Base-by-base conservation (phyloP, 441 rosid genomes). In the Theobroma grandiflorum region DNA sequence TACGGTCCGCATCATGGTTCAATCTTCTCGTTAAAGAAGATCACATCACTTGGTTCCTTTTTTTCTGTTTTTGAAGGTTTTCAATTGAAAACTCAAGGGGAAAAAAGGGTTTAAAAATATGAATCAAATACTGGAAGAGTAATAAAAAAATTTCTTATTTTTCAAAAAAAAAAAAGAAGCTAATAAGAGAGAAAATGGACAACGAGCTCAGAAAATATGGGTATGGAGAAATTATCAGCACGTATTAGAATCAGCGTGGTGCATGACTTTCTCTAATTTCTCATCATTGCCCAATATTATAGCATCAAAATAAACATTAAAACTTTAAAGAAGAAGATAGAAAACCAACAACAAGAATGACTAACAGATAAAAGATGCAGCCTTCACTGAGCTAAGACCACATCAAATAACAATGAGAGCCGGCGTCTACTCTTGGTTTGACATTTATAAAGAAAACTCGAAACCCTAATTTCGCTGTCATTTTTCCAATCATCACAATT, bases 1-100 rank as follows among this genome's bases (percentile, higher is more conserved):
- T 84, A 53, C 88, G 82, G 89, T 86, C 91, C 91, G 89, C 91
- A 86, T 88, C 91, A 82, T 88, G 88, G 89, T 86, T 74, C 80
- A 80, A 79, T 81, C 90, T 35, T 77, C 72, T 49, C 65, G 10
- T 57, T 5, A 45, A 11, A 43, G 65, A 79, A 76, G 85, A 80
- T 83, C 82, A 49, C 88, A 90, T 90, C 93, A 88, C 57, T 31
- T 86, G 93, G 79, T 72, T 85, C 87, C 86, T 38, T 53, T 3
- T 0, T 9, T 16, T 49, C 31, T 12, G 11, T 22, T 12, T 8
- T 37, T 57, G 1, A 26, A 14, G 12, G n/a, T 8, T 53, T n/a
- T 22, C 2, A 38, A 53, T 58, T 14, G 1, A 40, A 53, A 40
- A 18, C 22, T 14, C 1, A 1, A 5, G 6, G 16, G 16, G 7